A percentile compares a stretch with the other conserved stretches of the same genome.
Evolutionary conservation across 202 grass and related monocot genomes (phyloP).

Genomic region (Setaria italica): DNA sequence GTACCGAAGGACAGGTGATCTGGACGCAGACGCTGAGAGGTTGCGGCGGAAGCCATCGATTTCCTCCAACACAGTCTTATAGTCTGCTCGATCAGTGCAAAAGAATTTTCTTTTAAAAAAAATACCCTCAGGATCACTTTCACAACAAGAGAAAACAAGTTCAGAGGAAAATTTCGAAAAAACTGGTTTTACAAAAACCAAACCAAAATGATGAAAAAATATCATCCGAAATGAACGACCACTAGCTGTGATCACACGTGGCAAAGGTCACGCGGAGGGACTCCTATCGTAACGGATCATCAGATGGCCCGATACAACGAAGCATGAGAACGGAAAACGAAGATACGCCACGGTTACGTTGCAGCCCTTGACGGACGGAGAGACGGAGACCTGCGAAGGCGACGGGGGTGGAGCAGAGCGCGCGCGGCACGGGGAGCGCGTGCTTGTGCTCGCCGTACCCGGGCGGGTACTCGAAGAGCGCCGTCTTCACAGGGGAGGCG

Average conservation of each 20-base stretch:
- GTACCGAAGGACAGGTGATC: slow-evolving; percentile 56
- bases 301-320: neutral
- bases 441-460: slow-evolving; percentile 83
- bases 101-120: neutral
- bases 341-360: neutral
- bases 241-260: too few species aligned
- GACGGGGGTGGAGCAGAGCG: slow-evolving; percentile 68
- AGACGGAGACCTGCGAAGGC: slow-evolving; percentile 65
- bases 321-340: neutral
- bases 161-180: neutral
- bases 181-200: neutral
- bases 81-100: slow-evolving; percentile 55
- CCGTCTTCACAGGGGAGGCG: neutral
- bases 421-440: slow-evolving; percentile 61
- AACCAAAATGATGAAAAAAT: neutral
- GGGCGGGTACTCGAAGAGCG: slow-evolving; percentile 66
- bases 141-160: neutral
- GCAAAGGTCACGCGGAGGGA: neutral
- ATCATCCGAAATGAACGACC: too few species aligned
- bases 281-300: neutral
- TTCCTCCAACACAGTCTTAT: slow-evolving; percentile 58
- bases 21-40: slow-evolving; percentile 20
- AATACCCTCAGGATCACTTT: neutral
- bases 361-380: neutral
- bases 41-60: slow-evolving; percentile 59